A percentile compares a stretch with the other conserved stretches of the same genome.
These are phyloP conservation scores for Pelagomonas calceolata DNA, from an alignment of 108 stramenopile genomes.

Conservation along the genomic window DNA sequence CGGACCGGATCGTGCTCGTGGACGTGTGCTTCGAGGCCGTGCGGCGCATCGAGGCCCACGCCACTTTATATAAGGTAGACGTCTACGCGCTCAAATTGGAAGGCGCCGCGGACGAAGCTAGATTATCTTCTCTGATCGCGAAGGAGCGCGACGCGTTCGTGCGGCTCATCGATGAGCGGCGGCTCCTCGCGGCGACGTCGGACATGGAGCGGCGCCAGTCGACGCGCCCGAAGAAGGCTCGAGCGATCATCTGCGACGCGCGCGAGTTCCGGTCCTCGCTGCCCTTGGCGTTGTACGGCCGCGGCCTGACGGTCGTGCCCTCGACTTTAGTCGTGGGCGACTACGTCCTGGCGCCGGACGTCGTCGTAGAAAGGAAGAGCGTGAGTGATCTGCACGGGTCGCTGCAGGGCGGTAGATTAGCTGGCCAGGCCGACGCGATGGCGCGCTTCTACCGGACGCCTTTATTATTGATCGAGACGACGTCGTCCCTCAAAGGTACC, in stretches of 20 bases:
- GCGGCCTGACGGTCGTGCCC: constrained; percentile 74
- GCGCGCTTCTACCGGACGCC: constrained; percentile 75
- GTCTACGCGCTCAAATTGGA: constrained; percentile 42
- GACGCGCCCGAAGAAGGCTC: neutral
- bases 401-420: constrained; percentile 82
- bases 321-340: constrained; percentile 86
- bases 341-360: constrained; percentile 86
- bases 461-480: constrained; percentile 68
- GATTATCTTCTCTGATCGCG: constrained; percentile 28
- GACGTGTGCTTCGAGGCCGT: constrained; percentile 32
- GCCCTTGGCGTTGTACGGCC: constrained; percentile 88
- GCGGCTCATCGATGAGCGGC: constrained; percentile 35
- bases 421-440: constrained; percentile 85
- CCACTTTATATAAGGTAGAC: constrained; percentile 6
- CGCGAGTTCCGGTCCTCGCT: constrained; percentile 90
- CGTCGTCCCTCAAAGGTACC: no score
- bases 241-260: constrained; percentile 69
- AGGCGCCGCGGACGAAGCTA: constrained; percentile 38
- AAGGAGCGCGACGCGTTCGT: constrained; percentile 39
- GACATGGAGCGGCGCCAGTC: no score
- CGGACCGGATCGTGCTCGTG: constrained; percentile 31
- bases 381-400: constrained; percentile 85
- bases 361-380: constrained; percentile 89
- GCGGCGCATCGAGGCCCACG: constrained; percentile 29
- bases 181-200: constrained; percentile 16